Conservation (phyloP, 768 basidiomycete genomes). For the Mycena venus region DNA sequence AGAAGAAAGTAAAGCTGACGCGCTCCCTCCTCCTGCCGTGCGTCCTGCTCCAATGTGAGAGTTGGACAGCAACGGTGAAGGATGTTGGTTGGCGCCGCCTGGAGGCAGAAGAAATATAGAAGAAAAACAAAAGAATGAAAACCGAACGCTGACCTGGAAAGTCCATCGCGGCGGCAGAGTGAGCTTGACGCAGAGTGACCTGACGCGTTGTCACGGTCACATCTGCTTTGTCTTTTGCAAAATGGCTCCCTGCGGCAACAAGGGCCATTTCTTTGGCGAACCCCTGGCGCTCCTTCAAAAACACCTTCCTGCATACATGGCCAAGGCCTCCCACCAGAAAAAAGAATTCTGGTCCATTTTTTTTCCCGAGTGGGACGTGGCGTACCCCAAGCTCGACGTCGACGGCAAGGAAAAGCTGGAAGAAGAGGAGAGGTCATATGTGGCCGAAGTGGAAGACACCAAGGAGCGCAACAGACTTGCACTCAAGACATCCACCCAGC, state of each 20-base stretch:
- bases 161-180: neutral
- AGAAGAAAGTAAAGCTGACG: too few species aligned
- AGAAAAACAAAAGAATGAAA: neutral
- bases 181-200: neutral
- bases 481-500: too few species aligned
- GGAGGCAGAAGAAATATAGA: neutral
- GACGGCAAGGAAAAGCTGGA: neutral
- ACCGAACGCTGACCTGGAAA: neutral
- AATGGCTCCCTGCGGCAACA: neutral
- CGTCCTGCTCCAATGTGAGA: too few species aligned
- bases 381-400: neutral
- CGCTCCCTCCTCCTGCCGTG: too few species aligned
- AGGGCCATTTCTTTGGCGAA: neutral
- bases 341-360: neutral
- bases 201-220: neutral
- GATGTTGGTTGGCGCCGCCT: too few species aligned
- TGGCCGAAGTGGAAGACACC: too few species aligned
- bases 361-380: neutral
- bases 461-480: too few species aligned
- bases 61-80: neutral
- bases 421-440: too few species aligned
- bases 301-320: neutral
- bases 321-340: neutral
- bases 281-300: neutral
- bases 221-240: neutral